A percentile compares a stretch with the other conserved stretches of the same genome.
These are phyloP conservation scores for Hirsutella minnesotensis DNA, from an alignment of 2,329 filamentous ascomycete species.

Conservation along the genomic window DNA sequence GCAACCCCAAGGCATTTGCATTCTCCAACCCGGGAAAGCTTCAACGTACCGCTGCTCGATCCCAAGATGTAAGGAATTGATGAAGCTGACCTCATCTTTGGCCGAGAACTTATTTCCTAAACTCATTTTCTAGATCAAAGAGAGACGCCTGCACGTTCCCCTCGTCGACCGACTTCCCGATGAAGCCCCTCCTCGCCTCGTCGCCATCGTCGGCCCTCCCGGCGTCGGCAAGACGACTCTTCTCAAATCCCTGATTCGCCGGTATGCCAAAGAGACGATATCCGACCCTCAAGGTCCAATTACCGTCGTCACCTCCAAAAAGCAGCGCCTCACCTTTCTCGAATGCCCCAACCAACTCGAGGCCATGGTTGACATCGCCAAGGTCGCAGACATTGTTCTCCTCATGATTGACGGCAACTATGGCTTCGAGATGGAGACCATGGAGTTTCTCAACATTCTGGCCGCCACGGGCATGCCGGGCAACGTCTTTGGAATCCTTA, in stretches of 20 bases:
- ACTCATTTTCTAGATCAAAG: slow-evolving; percentile 55
- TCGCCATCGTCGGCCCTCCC: slow-evolving; percentile 87
- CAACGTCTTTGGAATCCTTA: slow-evolving; percentile 94
- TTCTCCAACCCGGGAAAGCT: slow-evolving; percentile 72
- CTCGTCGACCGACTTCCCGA: slow-evolving; percentile 92
- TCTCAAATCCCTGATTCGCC: slow-evolving; percentile 83
- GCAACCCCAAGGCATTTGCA: slow-evolving; percentile 84
- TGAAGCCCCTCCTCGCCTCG: slow-evolving; percentile 85
- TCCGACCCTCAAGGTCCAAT: slow-evolving; percentile 83
- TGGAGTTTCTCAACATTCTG: slow-evolving; percentile 95
- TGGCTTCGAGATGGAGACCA: slow-evolving; percentile 99
- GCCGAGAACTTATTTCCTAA: background rate
- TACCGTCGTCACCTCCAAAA: slow-evolving; percentile 93
- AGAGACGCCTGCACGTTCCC: slow-evolving; percentile 91
- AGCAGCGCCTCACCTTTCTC: slow-evolving; percentile 85
- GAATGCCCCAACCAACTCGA: slow-evolving; percentile 97
- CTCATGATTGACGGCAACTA: slow-evolving; percentile 98
- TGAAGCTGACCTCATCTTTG: background rate
- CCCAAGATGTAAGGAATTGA: slow-evolving; percentile 48
- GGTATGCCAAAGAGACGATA: slow-evolving; percentile 93
- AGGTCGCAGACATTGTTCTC: slow-evolving; percentile 92
- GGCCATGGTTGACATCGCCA: slow-evolving; percentile 92
- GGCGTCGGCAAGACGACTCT: slow-evolving; percentile 94
- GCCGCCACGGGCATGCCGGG: slow-evolving; percentile 95
- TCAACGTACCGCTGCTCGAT: slow-evolving; percentile 61